phyloP scores from a whole-genome alignment of 345 rosid genomes.

The Trapa incisa region DNA sequence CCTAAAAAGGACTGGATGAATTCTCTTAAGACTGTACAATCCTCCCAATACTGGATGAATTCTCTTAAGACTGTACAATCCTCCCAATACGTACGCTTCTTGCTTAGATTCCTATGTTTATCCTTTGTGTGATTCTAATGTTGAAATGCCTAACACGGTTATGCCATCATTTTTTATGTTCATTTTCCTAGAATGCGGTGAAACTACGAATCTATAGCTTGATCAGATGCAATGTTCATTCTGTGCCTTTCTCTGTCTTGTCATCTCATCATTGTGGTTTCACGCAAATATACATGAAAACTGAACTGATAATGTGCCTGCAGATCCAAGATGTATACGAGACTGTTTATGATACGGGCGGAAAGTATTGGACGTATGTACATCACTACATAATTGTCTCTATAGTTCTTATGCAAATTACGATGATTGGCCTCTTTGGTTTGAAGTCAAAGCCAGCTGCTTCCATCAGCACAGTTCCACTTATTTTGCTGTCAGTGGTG shows the following conservation, averaged over 20 bases:
- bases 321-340: slow-evolving; percentile 78
- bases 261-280: background rate
- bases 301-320: slow-evolving; percentile 4
- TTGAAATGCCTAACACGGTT: background rate
- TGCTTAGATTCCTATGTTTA: background rate
- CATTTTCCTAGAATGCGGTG: background rate
- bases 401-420: slow-evolving; percentile 82
- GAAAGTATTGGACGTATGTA: slow-evolving; percentile 65
- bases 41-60: background rate
- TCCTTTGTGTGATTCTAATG: too few species aligned
- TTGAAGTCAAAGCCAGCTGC: slow-evolving; percentile 86
- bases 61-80: background rate
- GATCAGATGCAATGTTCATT: background rate
- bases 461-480: slow-evolving; percentile 64
- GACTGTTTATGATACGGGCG: slow-evolving; percentile 61
- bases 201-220: background rate
- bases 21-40: background rate
- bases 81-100: background rate
- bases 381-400: slow-evolving; percentile 60
- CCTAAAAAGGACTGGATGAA: background rate
- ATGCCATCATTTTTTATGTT: background rate
- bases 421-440: slow-evolving; percentile 84
- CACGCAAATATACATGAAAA: background rate
- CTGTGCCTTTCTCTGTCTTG: background rate
- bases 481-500: slow-evolving; percentile 47